phyloP scores from a whole-genome alignment of 192 early-diverging fungal species.

The Haplosporangium gracile region DNA sequence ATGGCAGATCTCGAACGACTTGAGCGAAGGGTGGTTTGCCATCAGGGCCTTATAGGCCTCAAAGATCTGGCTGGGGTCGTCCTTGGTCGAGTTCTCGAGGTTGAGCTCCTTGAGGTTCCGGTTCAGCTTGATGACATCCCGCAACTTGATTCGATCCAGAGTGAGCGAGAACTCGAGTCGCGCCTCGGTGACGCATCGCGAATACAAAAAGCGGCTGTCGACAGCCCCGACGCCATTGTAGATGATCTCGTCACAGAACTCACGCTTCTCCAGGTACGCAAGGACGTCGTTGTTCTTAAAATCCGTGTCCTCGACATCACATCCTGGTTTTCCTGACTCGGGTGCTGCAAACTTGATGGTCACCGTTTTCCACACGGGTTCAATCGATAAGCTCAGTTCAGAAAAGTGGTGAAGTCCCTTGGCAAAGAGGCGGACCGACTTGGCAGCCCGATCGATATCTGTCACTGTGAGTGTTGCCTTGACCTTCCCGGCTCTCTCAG shows the following conservation, averaged over 20 bases:
- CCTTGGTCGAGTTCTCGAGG: slow-evolving; percentile 8
- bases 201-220: slow-evolving; percentile 6
- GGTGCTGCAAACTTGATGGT: slow-evolving; percentile 16
- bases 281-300: not conserved
- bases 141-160: slow-evolving; percentile 19
- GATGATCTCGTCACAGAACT: slow-evolving; percentile 12
- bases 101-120: slow-evolving; percentile 11
- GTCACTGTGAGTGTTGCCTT: slow-evolving; percentile 4
- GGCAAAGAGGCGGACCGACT: slow-evolving; percentile 1
- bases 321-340: slow-evolving; percentile 13
- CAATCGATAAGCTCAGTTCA: slow-evolving; percentile 14
- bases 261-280: slow-evolving; percentile 15
- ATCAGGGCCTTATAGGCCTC: slow-evolving; percentile 30
- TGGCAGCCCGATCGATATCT: slow-evolving; percentile 10
- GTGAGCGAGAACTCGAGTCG: not conserved
- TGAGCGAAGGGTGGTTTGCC: slow-evolving; percentile 22
- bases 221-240: not conserved
- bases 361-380: slow-evolving; percentile 13
- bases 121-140: slow-evolving; percentile 31
- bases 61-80: slow-evolving; percentile 50
- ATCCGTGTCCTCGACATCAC: slow-evolving; percentile 22
- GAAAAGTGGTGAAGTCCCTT: slow-evolving; percentile 30
- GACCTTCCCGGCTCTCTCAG: not conserved
- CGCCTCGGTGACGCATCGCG: not conserved
- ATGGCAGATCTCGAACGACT: slow-evolving; percentile 10